Conservation (phyloP, 2,329 filamentous ascomycete species). For the Sclerotinia trifoliorum region DNA sequence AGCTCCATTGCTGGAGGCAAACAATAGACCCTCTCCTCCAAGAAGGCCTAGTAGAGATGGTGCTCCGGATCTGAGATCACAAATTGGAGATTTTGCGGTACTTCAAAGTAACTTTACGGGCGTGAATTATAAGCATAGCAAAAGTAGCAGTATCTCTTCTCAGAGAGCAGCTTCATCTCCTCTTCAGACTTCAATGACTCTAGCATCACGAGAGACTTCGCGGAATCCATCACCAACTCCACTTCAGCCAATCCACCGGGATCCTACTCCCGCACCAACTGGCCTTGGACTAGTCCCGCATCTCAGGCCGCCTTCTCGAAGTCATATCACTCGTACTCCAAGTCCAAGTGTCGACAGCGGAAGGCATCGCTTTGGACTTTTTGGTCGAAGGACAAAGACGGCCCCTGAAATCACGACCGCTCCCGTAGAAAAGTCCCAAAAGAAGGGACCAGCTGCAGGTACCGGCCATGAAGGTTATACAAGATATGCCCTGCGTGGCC, state of each 20-base stretch:
- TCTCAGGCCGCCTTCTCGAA: constrained; percentile 37
- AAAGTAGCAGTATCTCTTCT: constrained; percentile 32
- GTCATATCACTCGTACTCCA: constrained; percentile 46
- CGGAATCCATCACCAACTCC: constrained; percentile 40
- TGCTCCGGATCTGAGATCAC: constrained; percentile 59
- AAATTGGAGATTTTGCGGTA: constrained; percentile 52
- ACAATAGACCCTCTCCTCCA: constrained; percentile 43
- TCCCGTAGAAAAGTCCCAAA: constrained; percentile 56
- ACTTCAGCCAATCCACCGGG: constrained; percentile 37
- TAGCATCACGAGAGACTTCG: constrained; percentile 40
- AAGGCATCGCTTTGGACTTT: constrained; percentile 71
- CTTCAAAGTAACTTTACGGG: constrained; percentile 59
- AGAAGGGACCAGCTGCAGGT: constrained; percentile 84
- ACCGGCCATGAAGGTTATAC: constrained; percentile 91
- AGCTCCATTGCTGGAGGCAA: neutral
- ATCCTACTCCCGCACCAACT: constrained; percentile 35
- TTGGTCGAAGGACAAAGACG: constrained; percentile 69
- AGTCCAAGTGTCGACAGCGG: constrained; percentile 59
- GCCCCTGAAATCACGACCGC: constrained; percentile 48
- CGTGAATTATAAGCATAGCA: constrained; percentile 31
- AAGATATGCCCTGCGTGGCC: constrained; percentile 58
- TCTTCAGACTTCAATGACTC: constrained; percentile 39
- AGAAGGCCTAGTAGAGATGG: constrained; percentile 67
- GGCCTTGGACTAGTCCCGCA: constrained; percentile 39
- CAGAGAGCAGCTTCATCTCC: constrained; percentile 29